Conservation (phyloP, 345 rosid species). For the Eucalyptus shirleyi region DNA sequence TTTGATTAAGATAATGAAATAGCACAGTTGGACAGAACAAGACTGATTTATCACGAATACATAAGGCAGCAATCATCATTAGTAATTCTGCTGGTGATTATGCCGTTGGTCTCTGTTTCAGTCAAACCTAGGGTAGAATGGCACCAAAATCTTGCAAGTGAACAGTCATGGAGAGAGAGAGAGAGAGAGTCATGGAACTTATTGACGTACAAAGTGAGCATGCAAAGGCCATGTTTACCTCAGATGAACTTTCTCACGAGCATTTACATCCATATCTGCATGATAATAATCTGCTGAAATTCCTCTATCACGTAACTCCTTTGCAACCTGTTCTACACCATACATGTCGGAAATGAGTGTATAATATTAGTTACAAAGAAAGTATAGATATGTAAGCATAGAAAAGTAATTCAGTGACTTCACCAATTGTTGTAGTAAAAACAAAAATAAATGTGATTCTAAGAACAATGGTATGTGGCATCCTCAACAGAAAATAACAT, state of each 20-base stretch:
- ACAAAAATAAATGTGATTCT: not conserved
- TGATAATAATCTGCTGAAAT: constrained; percentile 81
- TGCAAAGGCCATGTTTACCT: constrained; percentile 16
- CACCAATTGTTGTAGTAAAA: not conserved
- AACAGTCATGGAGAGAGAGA: not conserved
- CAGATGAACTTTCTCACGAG: constrained; percentile 85
- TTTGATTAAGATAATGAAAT: not conserved
- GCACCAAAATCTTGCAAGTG: not conserved
- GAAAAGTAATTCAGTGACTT: not conserved
- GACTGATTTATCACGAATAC: not conserved
- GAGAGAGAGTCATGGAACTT: not conserved
- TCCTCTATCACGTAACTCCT: constrained; percentile 60
- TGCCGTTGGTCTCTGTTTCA: not conserved
- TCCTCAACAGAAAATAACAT: not conserved
- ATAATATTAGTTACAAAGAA: not conserved
- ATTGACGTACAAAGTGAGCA: not conserved
- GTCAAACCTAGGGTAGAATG: not conserved
- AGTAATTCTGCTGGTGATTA: not conserved
- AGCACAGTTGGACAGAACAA: not conserved
- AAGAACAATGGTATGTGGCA: not conserved
- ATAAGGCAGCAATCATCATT: not conserved
- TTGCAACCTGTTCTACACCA: constrained; percentile 59
- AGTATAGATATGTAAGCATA: not conserved
- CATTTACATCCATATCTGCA: constrained; percentile 85
- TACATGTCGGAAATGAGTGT: not conserved